These are phyloP conservation scores for Penicillium frequentans DNA, from an alignment of 2,329 filamentous ascomycete genomes.

Conservation along the genomic window DNA sequence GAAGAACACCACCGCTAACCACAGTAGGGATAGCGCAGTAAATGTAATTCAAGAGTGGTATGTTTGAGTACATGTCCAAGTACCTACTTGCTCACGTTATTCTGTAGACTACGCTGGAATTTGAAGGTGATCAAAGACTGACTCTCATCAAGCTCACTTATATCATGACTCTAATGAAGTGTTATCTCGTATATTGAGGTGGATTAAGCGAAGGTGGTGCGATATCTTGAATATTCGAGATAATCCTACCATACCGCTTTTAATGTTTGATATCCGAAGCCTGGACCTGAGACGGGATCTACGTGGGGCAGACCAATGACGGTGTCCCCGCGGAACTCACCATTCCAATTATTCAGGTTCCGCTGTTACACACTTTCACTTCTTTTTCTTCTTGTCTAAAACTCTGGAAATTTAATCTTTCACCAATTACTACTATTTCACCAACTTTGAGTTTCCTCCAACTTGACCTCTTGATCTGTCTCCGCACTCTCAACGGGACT, in stretches of 20 bases:
- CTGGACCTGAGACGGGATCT: background rate
- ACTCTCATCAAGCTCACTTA: no score
- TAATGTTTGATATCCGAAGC: background rate
- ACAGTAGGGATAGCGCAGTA: no score
- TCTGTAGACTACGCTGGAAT: no score
- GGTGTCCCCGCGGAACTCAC: background rate
- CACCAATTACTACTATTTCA: background rate
- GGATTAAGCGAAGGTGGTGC: no score
- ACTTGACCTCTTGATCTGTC: background rate
- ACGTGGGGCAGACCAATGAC: slow-evolving; percentile 1
- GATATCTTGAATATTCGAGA: no score
- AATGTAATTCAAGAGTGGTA: no score
- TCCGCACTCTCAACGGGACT: background rate
- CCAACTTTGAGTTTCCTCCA: background rate
- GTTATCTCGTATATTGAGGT: no score
- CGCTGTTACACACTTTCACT: background rate
- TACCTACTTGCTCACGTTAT: no score
- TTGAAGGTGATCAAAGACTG: no score
- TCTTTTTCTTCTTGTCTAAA: background rate
- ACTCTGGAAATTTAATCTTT: background rate
- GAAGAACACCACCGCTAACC: no score
- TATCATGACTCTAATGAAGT: no score
- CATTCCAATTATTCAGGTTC: background rate
- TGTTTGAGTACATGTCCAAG: no score
- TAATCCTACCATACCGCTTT: background rate